Conservation (phyloP, 108 stramenopile species). For the Epithemia pelagica region DNA sequence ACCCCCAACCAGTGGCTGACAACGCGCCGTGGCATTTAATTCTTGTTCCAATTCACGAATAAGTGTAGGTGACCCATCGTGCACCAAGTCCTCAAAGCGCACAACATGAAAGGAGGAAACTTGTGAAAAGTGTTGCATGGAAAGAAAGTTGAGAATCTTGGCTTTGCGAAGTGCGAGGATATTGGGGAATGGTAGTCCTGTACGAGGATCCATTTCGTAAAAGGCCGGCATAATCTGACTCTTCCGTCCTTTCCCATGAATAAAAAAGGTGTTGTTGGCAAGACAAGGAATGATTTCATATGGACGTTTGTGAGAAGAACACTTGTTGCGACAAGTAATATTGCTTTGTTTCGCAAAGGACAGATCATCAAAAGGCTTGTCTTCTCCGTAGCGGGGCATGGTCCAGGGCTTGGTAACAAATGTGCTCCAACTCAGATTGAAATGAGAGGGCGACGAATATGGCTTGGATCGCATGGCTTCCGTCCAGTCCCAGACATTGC, state of each 20-base stretch:
- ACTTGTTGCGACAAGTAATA: not conserved
- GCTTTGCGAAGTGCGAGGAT: not conserved
- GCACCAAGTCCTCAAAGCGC: constrained; percentile 72
- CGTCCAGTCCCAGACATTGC: constrained; percentile 32
- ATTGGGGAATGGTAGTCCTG: not conserved
- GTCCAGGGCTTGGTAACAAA: constrained; percentile 27
- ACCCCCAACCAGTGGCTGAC: not conserved
- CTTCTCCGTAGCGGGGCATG: constrained; percentile 2
- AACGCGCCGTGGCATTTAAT: not conserved
- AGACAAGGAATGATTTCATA: constrained; percentile 3
- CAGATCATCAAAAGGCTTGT: not conserved
- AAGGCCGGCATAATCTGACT: not conserved
- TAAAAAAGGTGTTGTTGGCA: not conserved
- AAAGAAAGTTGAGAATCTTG: constrained; percentile 1
- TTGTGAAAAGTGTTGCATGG: not conserved
- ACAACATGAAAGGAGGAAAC: constrained; percentile 16
- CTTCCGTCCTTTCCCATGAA: not conserved
- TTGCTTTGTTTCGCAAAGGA: not conserved
- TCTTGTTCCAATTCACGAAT: not conserved
- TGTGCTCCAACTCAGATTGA: constrained; percentile 13
- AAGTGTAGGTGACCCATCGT: constrained; percentile 40
- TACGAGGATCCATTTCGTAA: not conserved
- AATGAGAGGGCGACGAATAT: constrained; percentile 12
- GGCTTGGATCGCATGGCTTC: constrained; percentile 28
- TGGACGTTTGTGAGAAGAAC: not conserved